phyloP scores from a whole-genome alignment of 352 stramenopile species.

The Pythium plurisporium region DNA sequence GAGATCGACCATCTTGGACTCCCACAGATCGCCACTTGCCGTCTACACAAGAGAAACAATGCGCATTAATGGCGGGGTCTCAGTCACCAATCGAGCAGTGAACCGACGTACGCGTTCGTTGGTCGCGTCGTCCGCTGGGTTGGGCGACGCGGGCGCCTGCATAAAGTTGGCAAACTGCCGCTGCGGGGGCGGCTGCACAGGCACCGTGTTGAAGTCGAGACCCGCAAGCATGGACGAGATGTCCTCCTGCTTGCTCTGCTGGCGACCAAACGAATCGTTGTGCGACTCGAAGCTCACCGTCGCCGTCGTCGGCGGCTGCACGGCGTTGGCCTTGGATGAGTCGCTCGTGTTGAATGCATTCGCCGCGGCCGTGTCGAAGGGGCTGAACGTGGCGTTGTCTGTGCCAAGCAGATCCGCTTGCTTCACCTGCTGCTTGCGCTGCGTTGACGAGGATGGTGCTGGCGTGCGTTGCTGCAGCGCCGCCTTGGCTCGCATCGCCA shows the following conservation, averaged over 20 bases:
- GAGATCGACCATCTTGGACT: conserved; percentile 68
- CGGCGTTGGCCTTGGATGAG: conserved; percentile 13
- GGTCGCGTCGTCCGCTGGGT: conserved; percentile 27
- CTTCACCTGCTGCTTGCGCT: conserved; percentile 8
- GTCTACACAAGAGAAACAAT: conserved; percentile 21
- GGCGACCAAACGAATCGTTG: not conserved
- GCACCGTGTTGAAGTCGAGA: conserved; percentile 57
- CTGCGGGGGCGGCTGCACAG: conserved; percentile 20
- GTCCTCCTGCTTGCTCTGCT: conserved; percentile 32
- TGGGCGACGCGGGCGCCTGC: conserved; percentile 12
- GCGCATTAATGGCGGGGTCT: too few species aligned
- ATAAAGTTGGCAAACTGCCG: conserved; percentile 18
- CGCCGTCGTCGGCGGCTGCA: conserved; percentile 9
- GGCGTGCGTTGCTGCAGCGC: conserved; percentile 26
- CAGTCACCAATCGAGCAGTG: conserved; percentile 1
- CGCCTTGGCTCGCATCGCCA: conserved; percentile 43
- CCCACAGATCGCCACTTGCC: conserved; percentile 57
- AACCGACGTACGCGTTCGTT: conserved; percentile 25
- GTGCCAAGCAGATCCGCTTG: conserved; percentile 12
- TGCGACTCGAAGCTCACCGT: conserved; percentile 6
- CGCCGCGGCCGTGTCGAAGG: conserved; percentile 13
- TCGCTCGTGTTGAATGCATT: conserved; percentile 11
- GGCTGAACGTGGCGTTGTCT: conserved; percentile 20
- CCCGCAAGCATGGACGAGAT: conserved; percentile 76
- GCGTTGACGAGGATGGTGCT: conserved; percentile 2